phyloP scores from a whole-genome alignment of 768 basidiomycete species.

The Boletus vermiculosoides region DNA sequence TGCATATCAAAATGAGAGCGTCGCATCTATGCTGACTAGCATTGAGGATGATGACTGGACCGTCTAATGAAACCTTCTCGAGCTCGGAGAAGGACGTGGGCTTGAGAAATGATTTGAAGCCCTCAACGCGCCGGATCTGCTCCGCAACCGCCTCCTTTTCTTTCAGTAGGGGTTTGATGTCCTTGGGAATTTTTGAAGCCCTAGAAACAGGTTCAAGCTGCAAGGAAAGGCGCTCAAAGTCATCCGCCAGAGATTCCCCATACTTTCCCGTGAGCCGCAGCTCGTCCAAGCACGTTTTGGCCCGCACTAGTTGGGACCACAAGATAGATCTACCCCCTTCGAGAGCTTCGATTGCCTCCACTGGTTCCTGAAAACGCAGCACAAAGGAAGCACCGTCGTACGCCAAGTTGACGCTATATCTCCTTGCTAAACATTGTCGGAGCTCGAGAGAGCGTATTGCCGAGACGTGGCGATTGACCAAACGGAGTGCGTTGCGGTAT shows the following conservation, averaged over 20 bases:
- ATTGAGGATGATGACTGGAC: constrained; percentile 39
- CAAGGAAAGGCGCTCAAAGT: constrained; percentile 21
- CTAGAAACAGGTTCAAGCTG: constrained; percentile 14
- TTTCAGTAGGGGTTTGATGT: constrained; percentile 21
- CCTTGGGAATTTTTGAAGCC: constrained; percentile 15
- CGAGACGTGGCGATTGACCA: constrained; percentile 21
- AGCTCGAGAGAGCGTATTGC: constrained; percentile 17
- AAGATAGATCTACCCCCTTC: constrained; percentile 34
- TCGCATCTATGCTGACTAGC: constrained; percentile 23
- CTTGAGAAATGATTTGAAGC: constrained; percentile 34
- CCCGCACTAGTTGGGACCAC: constrained; percentile 35
- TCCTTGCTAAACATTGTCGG: constrained; percentile 14
- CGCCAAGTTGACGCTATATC: constrained; percentile 19
- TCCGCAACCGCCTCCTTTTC: constrained; percentile 26
- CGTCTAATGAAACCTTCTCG: constrained; percentile 26
- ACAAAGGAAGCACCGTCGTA: constrained; percentile 30
- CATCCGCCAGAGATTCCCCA: constrained; percentile 18
- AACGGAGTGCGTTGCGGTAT: constrained; percentile 28
- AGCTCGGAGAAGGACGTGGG: constrained; percentile 25
- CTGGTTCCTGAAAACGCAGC: constrained; percentile 20
- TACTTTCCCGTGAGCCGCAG: constrained; percentile 22
- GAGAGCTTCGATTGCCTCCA: constrained; percentile 31
- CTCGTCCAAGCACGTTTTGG: constrained; percentile 26
- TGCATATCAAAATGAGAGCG: constrained; percentile 21
- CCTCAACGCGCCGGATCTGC: constrained; percentile 32